A percentile compares a stretch with the other conserved stretches of the same genome.
phyloP scores from a whole-genome alignment of 169 alveolate species.

The Plasmodium reichenowi region DNA sequence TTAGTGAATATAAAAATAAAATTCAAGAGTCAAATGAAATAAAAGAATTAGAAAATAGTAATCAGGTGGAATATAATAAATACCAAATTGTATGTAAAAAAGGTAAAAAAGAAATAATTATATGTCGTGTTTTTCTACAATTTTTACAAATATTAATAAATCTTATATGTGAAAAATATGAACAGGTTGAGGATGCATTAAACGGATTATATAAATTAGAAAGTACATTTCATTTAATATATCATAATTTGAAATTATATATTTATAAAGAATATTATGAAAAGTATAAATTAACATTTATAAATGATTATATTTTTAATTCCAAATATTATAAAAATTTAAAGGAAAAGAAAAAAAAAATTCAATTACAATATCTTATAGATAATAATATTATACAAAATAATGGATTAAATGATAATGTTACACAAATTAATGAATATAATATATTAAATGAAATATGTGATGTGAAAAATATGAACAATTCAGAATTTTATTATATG shows the following conservation, averaged over 20 bases:
- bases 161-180: constrained; percentile 18
- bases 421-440: constrained; percentile 6
- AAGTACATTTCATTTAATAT: constrained; percentile 19
- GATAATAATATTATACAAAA: background rate
- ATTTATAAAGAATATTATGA: constrained; percentile 62
- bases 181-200: constrained; percentile 36
- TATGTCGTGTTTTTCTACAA: constrained; percentile 11
- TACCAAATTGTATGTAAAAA: constrained; percentile 6
- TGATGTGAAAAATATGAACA: constrained; percentile 6
- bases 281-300: constrained; percentile 28
- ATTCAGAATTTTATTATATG: constrained; percentile 22
- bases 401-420: background rate
- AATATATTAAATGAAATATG: constrained; percentile 5
- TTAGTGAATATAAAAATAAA: constrained; percentile 24
- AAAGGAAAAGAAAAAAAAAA: constrained; percentile 12
- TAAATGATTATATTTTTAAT: constrained; percentile 57
- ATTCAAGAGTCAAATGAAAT: constrained; percentile 1
- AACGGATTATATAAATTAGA: constrained; percentile 24
- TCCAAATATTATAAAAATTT: constrained; percentile 30
- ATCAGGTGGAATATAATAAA: constrained; percentile 9
- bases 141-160: constrained; percentile 24
- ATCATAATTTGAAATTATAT: constrained; percentile 61
- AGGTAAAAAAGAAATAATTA: constrained; percentile 28
- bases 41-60: background rate
- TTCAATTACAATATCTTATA: background rate